A percentile compares a stretch with the other conserved stretches of the same genome.
These are phyloP conservation scores for Aspergillus pseudoviridinutans DNA, from an alignment of 2,329 filamentous ascomycete genomes.

Conservation along the genomic window DNA sequence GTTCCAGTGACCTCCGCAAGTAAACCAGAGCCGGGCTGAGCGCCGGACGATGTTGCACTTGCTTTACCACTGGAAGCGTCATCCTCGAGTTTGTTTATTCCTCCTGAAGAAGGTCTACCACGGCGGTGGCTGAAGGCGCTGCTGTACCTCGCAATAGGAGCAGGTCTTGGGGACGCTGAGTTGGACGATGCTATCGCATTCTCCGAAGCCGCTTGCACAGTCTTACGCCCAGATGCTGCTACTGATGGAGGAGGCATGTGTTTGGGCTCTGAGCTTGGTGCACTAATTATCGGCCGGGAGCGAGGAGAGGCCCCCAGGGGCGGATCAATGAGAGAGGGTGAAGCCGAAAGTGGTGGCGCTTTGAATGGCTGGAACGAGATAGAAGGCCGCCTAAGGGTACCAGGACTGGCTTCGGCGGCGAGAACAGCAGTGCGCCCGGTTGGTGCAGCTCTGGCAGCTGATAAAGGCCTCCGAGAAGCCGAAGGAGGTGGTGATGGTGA, in stretches of 20 bases:
- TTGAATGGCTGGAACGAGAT: constrained; percentile 96
- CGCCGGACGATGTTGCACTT: constrained; percentile 48
- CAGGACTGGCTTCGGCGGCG: constrained; percentile 48
- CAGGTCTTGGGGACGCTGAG: constrained; percentile 73
- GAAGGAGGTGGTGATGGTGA: constrained; percentile 50
- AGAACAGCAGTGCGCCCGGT: constrained; percentile 30
- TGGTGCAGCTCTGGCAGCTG: constrained; percentile 31
- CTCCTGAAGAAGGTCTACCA: constrained; percentile 71
- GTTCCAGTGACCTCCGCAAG: constrained; percentile 66
- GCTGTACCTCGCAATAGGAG: constrained; percentile 77
- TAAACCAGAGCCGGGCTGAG: constrained; percentile 71
- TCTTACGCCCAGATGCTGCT: constrained; percentile 35
- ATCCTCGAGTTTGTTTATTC: constrained; percentile 55
- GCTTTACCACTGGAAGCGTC: constrained; percentile 57
- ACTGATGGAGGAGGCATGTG: constrained; percentile 37
- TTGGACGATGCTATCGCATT: constrained; percentile 61
- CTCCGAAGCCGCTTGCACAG: constrained; percentile 55
- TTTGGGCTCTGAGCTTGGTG: constrained; percentile 38
- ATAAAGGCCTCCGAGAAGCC: constrained; percentile 48
- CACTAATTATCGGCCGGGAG: constrained; percentile 40
- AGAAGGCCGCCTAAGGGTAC: constrained; percentile 66
- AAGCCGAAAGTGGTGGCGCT: constrained; percentile 87
- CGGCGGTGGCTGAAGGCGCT: constrained; percentile 90
- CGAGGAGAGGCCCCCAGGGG: constrained; percentile 51
- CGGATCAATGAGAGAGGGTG: constrained; percentile 58